phyloP scores from a whole-genome alignment of 2,329 filamentous ascomycete species.

The Cladophialophora bantiana region DNA sequence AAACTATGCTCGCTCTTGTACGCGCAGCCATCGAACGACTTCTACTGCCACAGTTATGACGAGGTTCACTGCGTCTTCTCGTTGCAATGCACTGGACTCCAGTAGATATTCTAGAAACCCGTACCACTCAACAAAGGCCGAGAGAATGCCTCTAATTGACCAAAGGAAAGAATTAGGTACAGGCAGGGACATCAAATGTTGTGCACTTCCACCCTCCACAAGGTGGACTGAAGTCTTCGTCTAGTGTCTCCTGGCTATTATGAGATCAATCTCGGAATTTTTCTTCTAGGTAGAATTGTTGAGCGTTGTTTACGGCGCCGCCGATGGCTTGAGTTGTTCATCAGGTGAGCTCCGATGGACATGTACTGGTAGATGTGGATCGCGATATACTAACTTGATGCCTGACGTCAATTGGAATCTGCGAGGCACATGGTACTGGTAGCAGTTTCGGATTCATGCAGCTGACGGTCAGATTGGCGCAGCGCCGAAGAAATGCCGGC shows the following conservation, averaged over 20 bases:
- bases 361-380: background rate
- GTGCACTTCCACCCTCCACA: background rate
- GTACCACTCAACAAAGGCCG: background rate
- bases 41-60: background rate
- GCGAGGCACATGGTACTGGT: background rate
- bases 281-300: background rate
- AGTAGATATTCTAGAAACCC: background rate
- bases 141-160: background rate
- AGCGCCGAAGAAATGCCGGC: conserved; percentile 16
- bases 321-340: background rate
- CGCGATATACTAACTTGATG: background rate
- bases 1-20: background rate
- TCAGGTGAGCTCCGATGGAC: background rate
- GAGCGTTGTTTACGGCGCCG: background rate
- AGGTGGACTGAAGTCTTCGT: background rate
- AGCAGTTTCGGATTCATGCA: background rate
- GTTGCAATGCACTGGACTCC: background rate
- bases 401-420: conserved; percentile 9
- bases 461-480: conserved; percentile 2
- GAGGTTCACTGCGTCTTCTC: background rate
- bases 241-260: background rate
- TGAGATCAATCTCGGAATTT: background rate
- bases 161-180: background rate
- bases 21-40: background rate
- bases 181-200: background rate